Conservation (phyloP, 345 rosid genomes). For the Alliaria petiolata region DNA sequence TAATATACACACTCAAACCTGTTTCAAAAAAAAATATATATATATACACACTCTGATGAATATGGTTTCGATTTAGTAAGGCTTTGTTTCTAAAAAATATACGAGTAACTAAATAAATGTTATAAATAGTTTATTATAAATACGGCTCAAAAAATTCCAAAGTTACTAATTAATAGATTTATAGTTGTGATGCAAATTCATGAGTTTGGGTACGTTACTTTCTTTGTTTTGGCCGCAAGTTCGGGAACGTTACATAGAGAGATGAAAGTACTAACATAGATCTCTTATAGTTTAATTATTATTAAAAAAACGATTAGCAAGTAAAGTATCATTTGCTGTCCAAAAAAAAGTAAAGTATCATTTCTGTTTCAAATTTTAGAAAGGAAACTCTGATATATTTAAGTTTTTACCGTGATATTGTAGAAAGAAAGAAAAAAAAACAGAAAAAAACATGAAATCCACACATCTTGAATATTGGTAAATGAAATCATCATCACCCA, state of each 20-base stretch:
- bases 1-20: too few relatives aligned
- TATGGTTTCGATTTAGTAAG: neutral
- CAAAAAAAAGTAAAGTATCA: too few relatives aligned
- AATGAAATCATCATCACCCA: constrained; percentile 22
- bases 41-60: constrained; percentile 3
- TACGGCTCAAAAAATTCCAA: neutral
- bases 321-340: neutral
- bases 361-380: too few relatives aligned
- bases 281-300: neutral
- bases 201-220: constrained; percentile 15
- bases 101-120: neutral
- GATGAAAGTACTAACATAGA: neutral
- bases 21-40: too few relatives aligned
- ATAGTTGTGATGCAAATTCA: constrained; percentile 7
- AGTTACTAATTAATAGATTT: neutral
- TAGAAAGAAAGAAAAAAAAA: neutral
- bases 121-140: neutral
- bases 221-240: neutral
- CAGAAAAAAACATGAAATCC: neutral
- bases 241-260: neutral
- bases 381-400: neutral
- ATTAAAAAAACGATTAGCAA: neutral
- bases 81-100: neutral
- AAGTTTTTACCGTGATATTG: neutral
- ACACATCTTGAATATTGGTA: constrained; percentile 6